Conservation (phyloP, 768 basidiomycete species). For the Boletus sp. region DNA sequence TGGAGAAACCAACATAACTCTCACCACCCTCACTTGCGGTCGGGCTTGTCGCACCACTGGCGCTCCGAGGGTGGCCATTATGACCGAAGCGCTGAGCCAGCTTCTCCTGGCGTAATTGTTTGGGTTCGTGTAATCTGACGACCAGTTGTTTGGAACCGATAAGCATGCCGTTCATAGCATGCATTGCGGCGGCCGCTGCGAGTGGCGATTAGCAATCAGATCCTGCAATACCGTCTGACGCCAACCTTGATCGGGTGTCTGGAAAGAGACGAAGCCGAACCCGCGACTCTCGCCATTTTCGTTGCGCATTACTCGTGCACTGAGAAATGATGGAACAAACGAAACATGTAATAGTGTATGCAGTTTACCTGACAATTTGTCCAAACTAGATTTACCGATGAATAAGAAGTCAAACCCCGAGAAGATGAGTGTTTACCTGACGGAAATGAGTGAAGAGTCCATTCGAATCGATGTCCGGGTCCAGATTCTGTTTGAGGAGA, state of each 20-base stretch:
- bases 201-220: slow-evolving; percentile 3
- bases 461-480: slow-evolving; percentile 82
- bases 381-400: slow-evolving; percentile 56
- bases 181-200: slow-evolving; percentile 68
- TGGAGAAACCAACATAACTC: slow-evolving; percentile 68
- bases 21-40: slow-evolving; percentile 81
- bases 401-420: slow-evolving; percentile 13
- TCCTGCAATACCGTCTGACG: background rate
- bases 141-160: slow-evolving; percentile 76
- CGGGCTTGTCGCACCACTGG: slow-evolving; percentile 84
- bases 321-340: slow-evolving; percentile 25
- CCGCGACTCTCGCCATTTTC: slow-evolving; percentile 78
- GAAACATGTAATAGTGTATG: background rate
- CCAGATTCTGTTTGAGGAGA: slow-evolving; percentile 60
- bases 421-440: slow-evolving; percentile 41
- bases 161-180: slow-evolving; percentile 73
- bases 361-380: slow-evolving; percentile 77
- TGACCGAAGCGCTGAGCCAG: slow-evolving; percentile 77
- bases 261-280: slow-evolving; percentile 89
- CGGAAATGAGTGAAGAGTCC: slow-evolving; percentile 80
- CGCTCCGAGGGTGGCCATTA: slow-evolving; percentile 75
- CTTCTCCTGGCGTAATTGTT: slow-evolving; percentile 87
- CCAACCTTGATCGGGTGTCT: slow-evolving; percentile 77
- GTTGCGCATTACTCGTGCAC: slow-evolving; percentile 90
- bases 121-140: slow-evolving; percentile 87